Conservation (phyloP, 805 yeast species). For the Cephaloascus albidus region DNA sequence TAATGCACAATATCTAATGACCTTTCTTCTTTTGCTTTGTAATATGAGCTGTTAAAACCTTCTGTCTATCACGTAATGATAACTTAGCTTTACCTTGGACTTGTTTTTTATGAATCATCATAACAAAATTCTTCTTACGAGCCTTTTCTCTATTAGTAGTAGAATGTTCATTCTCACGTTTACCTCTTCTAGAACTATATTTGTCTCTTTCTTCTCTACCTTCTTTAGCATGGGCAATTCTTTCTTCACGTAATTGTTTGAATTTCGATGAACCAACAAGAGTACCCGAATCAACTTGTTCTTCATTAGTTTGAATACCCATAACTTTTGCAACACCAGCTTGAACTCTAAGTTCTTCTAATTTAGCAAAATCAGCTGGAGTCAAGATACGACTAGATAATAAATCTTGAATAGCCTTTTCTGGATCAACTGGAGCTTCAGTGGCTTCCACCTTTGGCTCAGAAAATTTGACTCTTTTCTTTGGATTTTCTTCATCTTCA, state of each 20-base stretch:
- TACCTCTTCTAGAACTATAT: slow-evolving; percentile 83
- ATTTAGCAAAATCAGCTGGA: slow-evolving; percentile 95
- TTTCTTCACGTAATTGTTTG: slow-evolving; percentile 85
- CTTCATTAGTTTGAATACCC: slow-evolving; percentile 65
- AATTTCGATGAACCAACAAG: slow-evolving; percentile 73
- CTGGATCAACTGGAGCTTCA: slow-evolving; percentile 23
- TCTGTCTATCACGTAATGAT: slow-evolving; percentile 87
- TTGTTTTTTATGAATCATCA: slow-evolving; percentile 93
- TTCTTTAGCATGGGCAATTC: slow-evolving; percentile 77
- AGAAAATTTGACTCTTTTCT: slow-evolving; percentile 23
- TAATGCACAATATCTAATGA: too few species aligned
- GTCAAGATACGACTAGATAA: slow-evolving; percentile 77
- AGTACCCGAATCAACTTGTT: slow-evolving; percentile 68
- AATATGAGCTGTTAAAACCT: slow-evolving; percentile 75
- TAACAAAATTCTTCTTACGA: slow-evolving; percentile 96
- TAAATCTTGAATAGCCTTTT: slow-evolving; percentile 35
- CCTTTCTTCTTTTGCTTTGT: slow-evolving; percentile 88
- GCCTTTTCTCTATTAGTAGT: slow-evolving; percentile 96
- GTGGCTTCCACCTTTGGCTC: slow-evolving; percentile 16
- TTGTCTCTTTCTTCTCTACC: slow-evolving; percentile 91
- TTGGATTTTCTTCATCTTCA: slow-evolving; percentile 23
- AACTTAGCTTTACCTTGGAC: slow-evolving; percentile 91
- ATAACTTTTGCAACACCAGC: slow-evolving; percentile 79
- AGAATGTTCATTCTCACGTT: slow-evolving; percentile 67
- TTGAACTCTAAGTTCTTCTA: slow-evolving; percentile 75